Conservation (phyloP, 169 alveolate species). For the Theileria orientalis region DNA sequence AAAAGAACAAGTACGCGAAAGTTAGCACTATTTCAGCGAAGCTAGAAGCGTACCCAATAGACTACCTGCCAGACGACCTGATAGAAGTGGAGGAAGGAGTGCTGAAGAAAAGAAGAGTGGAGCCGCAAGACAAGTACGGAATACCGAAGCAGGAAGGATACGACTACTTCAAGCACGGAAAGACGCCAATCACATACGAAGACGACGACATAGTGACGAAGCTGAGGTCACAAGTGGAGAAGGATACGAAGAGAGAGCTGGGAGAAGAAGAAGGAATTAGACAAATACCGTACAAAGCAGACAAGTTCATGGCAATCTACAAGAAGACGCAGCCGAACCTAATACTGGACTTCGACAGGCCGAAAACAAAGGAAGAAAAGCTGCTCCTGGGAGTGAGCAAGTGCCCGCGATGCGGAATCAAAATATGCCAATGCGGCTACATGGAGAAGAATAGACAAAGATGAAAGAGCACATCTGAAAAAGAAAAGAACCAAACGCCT, state of each 20-base stretch:
- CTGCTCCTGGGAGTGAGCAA: slow-evolving; percentile 54
- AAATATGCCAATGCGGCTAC: slow-evolving; percentile 65
- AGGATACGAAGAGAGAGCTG: not conserved
- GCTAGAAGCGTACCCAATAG: slow-evolving; percentile 58
- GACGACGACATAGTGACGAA: slow-evolving; percentile 59
- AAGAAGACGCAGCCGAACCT: slow-evolving; percentile 60
- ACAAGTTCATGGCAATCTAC: slow-evolving; percentile 63
- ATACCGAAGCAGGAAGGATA: slow-evolving; percentile 25
- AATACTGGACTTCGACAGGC: slow-evolving; percentile 46
- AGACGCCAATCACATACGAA: slow-evolving; percentile 52
- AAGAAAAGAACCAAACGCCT: not conserved
- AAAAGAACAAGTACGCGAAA: slow-evolving; percentile 16
- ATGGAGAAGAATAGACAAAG: slow-evolving; percentile 42
- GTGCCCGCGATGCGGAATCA: slow-evolving; percentile 66
- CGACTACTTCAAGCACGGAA: slow-evolving; percentile 33
- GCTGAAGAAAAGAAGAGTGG: slow-evolving; percentile 18
- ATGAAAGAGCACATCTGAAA: not conserved
- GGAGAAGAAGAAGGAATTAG: slow-evolving; percentile 37
- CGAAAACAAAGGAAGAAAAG: slow-evolving; percentile 50
- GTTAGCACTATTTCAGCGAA: slow-evolving; percentile 32
- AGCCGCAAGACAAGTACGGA: slow-evolving; percentile 42
- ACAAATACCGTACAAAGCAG: slow-evolving; percentile 53
- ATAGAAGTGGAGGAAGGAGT: slow-evolving; percentile 63
- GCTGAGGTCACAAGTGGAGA: slow-evolving; percentile 44
- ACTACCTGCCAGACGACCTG: slow-evolving; percentile 57